A percentile compares a stretch with the other conserved stretches of the same genome.
Evolutionary conservation across 2,329 filamentous ascomycete species (phyloP).

Genomic region (Xylariaceae sp.): DNA sequence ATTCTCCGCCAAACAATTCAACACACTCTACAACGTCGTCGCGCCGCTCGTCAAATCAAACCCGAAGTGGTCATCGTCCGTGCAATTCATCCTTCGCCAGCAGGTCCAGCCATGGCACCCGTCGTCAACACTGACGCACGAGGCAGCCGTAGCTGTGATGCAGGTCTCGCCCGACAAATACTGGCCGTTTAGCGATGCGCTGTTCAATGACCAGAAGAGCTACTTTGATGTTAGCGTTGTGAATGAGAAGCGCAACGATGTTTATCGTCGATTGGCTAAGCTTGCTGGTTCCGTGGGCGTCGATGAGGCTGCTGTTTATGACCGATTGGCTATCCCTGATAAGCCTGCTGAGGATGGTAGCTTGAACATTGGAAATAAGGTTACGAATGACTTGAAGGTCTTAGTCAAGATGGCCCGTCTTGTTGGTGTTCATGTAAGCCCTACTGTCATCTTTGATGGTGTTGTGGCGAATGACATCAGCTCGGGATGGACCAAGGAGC

Average conservation of each 20-base stretch:
- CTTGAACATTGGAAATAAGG: constrained; percentile 74
- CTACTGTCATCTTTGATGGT: constrained; percentile 85
- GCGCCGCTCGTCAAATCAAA: constrained; percentile 60
- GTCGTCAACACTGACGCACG: constrained; percentile 73
- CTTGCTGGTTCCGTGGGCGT: constrained; percentile 69
- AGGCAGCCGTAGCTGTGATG: constrained; percentile 79
- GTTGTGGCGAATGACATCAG: constrained; percentile 75
- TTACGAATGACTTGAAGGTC: constrained; percentile 82
- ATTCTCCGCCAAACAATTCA: constrained; percentile 65
- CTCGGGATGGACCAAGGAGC: constrained; percentile 70
- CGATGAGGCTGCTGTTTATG: constrained; percentile 65
- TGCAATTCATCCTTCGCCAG: constrained; percentile 81
- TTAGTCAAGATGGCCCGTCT: constrained; percentile 76
- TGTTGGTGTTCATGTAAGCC: constrained; percentile 83
- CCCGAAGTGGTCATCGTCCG: constrained; percentile 49
- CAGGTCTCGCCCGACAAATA: constrained; percentile 67
- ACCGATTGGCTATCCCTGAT: constrained; percentile 64
- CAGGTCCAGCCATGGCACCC: constrained; percentile 96
- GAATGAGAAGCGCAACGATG: constrained; percentile 77
- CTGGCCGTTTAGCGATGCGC: constrained; percentile 69
- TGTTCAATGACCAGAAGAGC: constrained; percentile 63
- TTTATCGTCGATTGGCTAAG: constrained; percentile 73
- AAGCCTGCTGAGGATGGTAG: constrained; percentile 63
- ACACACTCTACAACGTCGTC: constrained; percentile 65
- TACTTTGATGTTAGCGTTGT: constrained; percentile 87